Base-by-base conservation (phyloP, 2,329 filamentous ascomycete genomes). In the Diplodia sapinea region DNA sequence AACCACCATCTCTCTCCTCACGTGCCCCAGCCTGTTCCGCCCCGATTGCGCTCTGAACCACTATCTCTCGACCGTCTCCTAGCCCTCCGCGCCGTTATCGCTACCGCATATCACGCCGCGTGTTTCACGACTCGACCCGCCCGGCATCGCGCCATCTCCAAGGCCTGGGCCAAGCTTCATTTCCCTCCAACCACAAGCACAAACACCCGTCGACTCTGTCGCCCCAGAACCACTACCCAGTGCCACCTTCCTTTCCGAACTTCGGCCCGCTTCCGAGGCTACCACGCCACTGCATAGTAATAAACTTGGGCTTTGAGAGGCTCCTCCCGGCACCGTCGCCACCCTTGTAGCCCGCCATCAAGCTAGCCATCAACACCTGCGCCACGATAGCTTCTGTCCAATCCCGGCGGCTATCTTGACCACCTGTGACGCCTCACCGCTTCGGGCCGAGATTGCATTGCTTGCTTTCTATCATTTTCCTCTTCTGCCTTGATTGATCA, bases 241-340 rank as follows among this genome's bases (percentile, higher is more conserved):
- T 65, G 51, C 62, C 50, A 65, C 62, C 62, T 65, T 54, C 62
- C 62, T 65, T 54, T 65, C 62, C 54, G 9, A 55, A 65, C 62
- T 23, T 51, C 15, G n/a, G 20, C 26, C 62, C 33, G 49, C 33
- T 47, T 12, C 15, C 49, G 15, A 20, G 31, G 12, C n/a, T 26
- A 31, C 33, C 43, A 43, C 62, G 15, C 15, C 33, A 12, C 62
- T 33, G 62, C 26, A 55, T 47, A 65, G 62, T 54, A 51, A 43
- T 26, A 65, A 52, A 47, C 33, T 31, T 55, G 33, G 23, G n/a
- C 62, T 33, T 33, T n/a, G 50, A 3, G 17, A n/a, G 20, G 20
- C 47, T 29, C 15, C 50, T 20, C 9, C 38, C 51, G 62, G 62
- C 62, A 47, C 36, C 29, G 36, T 38, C 62, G 62, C 23, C 23